Evolutionary conservation across 345 rosid genomes (phyloP).

Genomic region (Brassica cretica): DNA sequence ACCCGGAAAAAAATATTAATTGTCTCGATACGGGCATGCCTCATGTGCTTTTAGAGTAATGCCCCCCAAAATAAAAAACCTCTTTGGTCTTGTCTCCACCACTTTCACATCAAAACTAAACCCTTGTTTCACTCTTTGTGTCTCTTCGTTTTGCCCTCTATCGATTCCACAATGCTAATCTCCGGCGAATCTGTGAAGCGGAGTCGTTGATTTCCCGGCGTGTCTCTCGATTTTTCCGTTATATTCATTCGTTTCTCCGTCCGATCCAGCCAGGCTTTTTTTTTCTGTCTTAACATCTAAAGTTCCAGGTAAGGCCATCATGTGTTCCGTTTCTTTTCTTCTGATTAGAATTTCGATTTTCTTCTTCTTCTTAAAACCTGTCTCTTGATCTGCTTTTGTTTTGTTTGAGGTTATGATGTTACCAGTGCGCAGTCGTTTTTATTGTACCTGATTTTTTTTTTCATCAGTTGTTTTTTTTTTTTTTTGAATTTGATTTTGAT

Average conservation of each 20-base stretch:
- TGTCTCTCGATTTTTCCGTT: background rate
- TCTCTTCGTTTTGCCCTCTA: constrained; percentile 17
- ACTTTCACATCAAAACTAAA: constrained; percentile 26
- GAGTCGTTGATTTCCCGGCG: background rate
- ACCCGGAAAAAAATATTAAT: background rate
- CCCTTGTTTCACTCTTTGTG: background rate
- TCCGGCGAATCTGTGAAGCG: constrained; percentile 4
- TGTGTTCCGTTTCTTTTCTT: constrained; percentile 3
- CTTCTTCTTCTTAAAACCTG: background rate
- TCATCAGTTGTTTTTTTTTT: background rate
- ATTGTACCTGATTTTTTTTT: constrained; percentile 5
- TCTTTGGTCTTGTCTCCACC: background rate
- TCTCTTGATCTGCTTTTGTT: background rate
- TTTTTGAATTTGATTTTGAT: constrained; percentile 5
- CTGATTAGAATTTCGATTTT: constrained; percentile 20
- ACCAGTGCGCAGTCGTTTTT: background rate
- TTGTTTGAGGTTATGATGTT: background rate
- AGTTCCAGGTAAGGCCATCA: constrained; percentile 4
- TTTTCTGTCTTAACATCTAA: background rate
- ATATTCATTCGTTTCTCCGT: background rate
- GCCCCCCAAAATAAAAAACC: constrained; percentile 16
- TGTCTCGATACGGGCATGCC: constrained; percentile 16
- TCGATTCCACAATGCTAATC: constrained; percentile 21
- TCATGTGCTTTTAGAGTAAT: background rate
- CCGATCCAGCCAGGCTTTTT: background rate